Conservation (phyloP, 2,329 filamentous ascomycete species). For the Xylariales sp. region DNA sequence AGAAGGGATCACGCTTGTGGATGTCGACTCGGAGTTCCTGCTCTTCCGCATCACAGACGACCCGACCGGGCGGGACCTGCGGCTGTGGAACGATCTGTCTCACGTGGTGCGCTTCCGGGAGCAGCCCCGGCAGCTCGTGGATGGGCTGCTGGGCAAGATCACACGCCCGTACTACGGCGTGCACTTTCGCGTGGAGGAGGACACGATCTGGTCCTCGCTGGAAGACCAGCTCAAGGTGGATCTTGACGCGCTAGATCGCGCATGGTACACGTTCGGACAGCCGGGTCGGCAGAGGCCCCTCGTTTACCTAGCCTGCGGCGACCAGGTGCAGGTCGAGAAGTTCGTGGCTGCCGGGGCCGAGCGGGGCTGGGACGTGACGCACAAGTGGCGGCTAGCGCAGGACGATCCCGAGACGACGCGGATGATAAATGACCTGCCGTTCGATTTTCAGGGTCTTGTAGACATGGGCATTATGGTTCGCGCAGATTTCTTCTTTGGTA, state of each 20-base stretch:
- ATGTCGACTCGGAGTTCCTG: constrained; percentile 2
- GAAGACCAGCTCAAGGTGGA: constrained; percentile 1
- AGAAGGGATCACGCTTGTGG: neutral
- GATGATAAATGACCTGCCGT: neutral
- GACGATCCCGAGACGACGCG: neutral
- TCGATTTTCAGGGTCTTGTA: constrained; percentile 3
- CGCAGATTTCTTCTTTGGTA: neutral
- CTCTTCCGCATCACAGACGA: neutral
- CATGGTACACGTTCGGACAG: neutral
- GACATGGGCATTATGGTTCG: constrained; percentile 2
- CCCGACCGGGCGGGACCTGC: neutral
- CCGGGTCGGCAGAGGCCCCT: neutral
- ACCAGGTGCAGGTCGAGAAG: constrained; percentile 4
- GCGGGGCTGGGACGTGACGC: constrained; percentile 3
- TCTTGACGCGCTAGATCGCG: neutral
- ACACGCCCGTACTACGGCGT: neutral
- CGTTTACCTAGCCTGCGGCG: constrained; percentile 1
- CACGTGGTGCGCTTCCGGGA: neutral
- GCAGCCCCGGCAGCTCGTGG: neutral
- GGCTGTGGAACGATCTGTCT: constrained; percentile 1
- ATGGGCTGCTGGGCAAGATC: neutral
- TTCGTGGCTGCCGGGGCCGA: neutral
- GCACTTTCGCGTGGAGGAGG: constrained; percentile 1
- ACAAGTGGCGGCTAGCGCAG: constrained; percentile 1
- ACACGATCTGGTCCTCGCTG: constrained; percentile 1